These are phyloP conservation scores for Haberlea rhodopensis DNA, from an alignment of 257 asterid genomes.

Conservation along the genomic window DNA sequence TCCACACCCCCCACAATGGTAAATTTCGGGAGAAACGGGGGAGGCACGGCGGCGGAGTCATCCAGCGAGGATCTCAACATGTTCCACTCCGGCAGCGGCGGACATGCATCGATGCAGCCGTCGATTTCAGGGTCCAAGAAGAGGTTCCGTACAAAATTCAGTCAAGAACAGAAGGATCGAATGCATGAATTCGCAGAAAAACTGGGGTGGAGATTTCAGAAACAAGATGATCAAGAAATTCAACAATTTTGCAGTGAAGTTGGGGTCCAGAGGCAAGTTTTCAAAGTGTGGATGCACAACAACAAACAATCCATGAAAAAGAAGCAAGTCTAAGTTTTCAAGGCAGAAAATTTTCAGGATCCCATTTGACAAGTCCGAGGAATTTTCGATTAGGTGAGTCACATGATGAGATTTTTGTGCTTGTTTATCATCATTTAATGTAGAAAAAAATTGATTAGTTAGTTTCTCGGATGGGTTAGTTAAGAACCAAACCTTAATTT, in stretches of 20 bases:
- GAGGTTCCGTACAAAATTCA: conserved; percentile 72
- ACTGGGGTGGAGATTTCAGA: conserved; percentile 62
- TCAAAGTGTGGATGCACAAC: conserved; percentile 93
- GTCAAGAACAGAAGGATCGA: conserved; percentile 52
- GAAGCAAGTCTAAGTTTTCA: conserved; percentile 32
- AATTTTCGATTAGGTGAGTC: neutral
- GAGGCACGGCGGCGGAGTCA: conserved; percentile 49
- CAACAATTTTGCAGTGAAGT: conserved; percentile 46
- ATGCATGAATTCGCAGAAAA: conserved; percentile 62
- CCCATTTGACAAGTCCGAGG: neutral
- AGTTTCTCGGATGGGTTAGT: neutral
- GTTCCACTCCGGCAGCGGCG: conserved; percentile 31
- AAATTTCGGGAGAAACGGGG: conserved; percentile 47
- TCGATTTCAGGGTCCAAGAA: conserved; percentile 42
- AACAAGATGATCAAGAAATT: conserved; percentile 58
- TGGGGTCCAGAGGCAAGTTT: conserved; percentile 61
- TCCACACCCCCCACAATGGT: conserved; percentile 39
- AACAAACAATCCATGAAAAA: conserved; percentile 70
- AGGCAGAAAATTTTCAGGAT: conserved; percentile 5
- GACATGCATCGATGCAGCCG: conserved; percentile 25
- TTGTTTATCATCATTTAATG: conserved; percentile 10
- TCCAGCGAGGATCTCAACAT: conserved; percentile 65
- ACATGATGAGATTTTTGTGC: conserved; percentile 1
- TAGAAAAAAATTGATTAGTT: neutral
- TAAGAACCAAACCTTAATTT: neutral